Conservation (phyloP, 2,329 filamentous ascomycete species). For the Anisogramma anomala region DNA sequence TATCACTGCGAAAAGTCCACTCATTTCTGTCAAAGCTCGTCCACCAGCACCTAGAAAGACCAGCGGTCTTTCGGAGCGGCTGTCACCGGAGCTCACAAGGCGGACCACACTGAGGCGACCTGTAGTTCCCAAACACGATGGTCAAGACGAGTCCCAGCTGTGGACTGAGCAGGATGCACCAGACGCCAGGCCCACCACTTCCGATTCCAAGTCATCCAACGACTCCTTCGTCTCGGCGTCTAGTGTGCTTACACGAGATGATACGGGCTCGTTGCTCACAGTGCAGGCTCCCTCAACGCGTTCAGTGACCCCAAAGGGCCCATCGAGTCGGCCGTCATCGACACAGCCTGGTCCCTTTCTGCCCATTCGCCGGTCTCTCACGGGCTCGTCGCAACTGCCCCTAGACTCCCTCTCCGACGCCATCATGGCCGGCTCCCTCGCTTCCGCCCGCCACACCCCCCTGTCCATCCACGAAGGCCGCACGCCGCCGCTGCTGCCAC, state of each 20-base stretch:
- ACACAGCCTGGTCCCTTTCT: constrained; percentile 5
- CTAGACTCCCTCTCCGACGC: constrained; percentile 59
- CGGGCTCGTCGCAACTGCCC: constrained; percentile 26
- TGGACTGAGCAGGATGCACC: not conserved
- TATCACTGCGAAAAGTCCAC: not conserved
- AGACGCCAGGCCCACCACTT: constrained; percentile 13
- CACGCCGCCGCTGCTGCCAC: constrained; percentile 28
- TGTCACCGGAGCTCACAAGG: not conserved
- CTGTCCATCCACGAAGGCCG: constrained; percentile 16
- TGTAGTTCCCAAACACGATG: constrained; percentile 2
- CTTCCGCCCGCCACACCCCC: constrained; percentile 44
- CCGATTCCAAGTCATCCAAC: constrained; percentile 29
- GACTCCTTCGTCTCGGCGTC: constrained; percentile 34
- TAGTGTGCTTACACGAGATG: constrained; percentile 15
- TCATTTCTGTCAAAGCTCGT: not conserved
- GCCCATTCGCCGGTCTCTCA: constrained; percentile 12
- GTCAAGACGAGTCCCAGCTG: constrained; percentile 6
- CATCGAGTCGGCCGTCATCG: constrained; percentile 11
- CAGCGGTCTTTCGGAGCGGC: not conserved
- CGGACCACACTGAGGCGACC: not conserved
- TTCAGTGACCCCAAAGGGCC: constrained; percentile 15
- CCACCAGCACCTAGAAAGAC: constrained; percentile 4
- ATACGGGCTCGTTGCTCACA: constrained; percentile 3
- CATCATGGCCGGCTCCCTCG: constrained; percentile 64
- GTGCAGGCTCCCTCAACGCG: constrained; percentile 2